These are phyloP conservation scores for Verticillium klebahnii DNA, from an alignment of 2,329 filamentous ascomycete genomes.

Conservation along the genomic window DNA sequence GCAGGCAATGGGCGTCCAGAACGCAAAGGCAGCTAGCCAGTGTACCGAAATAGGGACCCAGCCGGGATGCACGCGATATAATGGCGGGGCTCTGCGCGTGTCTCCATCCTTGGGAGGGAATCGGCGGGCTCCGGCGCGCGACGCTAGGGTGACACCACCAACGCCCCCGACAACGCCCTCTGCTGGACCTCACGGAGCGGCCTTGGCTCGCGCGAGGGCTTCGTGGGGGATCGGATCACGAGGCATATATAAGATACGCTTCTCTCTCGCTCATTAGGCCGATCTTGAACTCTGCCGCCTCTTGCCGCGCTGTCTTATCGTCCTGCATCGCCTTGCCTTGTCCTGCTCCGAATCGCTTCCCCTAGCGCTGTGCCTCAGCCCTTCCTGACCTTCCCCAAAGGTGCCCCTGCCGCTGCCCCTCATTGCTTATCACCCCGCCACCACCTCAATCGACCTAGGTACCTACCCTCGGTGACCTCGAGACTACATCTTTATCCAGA, in stretches of 20 bases:
- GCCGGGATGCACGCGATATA: background rate
- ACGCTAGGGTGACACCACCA: constrained; percentile 3
- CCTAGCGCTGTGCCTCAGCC: background rate
- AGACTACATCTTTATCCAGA: background rate
- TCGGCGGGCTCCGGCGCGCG: constrained; percentile 18
- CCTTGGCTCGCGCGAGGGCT: background rate
- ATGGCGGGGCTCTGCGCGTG: background rate
- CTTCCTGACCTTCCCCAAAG: background rate
- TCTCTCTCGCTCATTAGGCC: background rate
- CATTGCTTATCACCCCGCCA: background rate
- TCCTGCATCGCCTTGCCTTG: background rate
- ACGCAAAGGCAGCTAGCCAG: background rate
- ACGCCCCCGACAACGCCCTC: background rate
- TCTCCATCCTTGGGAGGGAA: constrained; percentile 6
- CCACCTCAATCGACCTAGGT: background rate
- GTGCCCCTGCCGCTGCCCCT: background rate
- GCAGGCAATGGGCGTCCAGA: background rate
- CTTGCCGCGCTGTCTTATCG: background rate
- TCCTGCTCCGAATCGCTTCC: background rate
- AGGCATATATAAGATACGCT: background rate
- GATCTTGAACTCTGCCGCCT: background rate
- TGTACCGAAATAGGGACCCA: background rate
- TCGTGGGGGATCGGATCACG: background rate
- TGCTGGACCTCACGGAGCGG: background rate
- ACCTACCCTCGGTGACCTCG: background rate